Evolutionary conservation across 352 stramenopile species (phyloP), one percentile per base, ranked within the genome.

Genomic region (Phytopythium sindhum): DNA sequence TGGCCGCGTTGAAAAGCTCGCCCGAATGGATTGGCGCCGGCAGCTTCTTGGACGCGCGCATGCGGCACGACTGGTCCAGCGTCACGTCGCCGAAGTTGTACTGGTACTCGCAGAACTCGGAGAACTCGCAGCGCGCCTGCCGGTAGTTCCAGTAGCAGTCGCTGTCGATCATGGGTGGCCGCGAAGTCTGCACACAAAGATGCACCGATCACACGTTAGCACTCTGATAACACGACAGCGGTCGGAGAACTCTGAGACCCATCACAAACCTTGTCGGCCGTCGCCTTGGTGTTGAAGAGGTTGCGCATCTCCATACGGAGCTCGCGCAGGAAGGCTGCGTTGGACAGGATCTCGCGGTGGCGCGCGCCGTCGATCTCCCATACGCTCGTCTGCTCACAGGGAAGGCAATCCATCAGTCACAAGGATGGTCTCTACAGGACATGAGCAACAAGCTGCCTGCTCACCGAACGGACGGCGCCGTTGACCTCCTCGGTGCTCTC

Each of bases 61-160:
- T 68, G 17, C 86, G 81, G 54, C 86, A 94, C 35, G 86, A 94
- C 61, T 94, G 86, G 55, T 94, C 86, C 48, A 94, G 76, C 5
- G 71, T 89, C 59, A 94, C 78, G 60, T 94, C 86, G 23, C 84
- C 84, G 57, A 94, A 94, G 57, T 79, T 73, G 65, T 93, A 94
- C 33, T 78, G 80, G 57, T 94, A 94, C 72, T 94, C 81, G 61
- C 86, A 94, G 58, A 89, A 91, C 59, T 85, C 75, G 10, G 72
- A 64, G 66, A 91, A 92, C 67, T 89, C 84, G 62, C 84, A 94
- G 47, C 74, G 70, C 19, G 82, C 81, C 33, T 82, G 67, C 24
- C 83, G 77, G 61, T 94, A 93, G 65, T 94, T 93, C 84, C 84
- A 94, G 66, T 93, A 93, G 73, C 86, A 94, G 59, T 94, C 86